Percentiles rank a stretch among this genome's conserved stretches.
These are phyloP conservation scores for Eucalyptus tenuipes DNA, from an alignment of 345 rosid species.

Conservation along the genomic window DNA sequence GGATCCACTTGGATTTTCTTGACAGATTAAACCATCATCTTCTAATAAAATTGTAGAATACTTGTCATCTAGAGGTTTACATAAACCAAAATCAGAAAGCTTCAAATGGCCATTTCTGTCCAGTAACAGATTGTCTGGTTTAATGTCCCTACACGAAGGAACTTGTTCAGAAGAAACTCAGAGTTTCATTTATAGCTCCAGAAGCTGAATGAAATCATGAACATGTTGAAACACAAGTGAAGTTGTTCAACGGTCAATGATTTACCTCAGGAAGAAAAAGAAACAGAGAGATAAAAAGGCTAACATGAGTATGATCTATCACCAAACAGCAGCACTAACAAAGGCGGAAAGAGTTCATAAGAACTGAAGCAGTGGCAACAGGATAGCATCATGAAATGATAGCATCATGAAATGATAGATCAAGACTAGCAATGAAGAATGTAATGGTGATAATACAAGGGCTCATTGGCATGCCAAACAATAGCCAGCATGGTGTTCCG, in stretches of 20 bases:
- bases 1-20: constrained; percentile 32
- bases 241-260: not conserved
- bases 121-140: constrained; percentile 92
- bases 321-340: not conserved
- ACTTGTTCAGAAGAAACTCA: not conserved
- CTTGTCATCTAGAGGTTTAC: constrained; percentile 92
- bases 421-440: not conserved
- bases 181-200: not conserved
- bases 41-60: constrained; percentile 74
- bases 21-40: constrained; percentile 48
- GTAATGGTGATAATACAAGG: not conserved
- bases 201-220: not conserved
- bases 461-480: not conserved
- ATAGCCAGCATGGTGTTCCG: not conserved
- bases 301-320: not conserved
- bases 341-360: not conserved
- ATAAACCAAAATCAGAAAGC: constrained; percentile 99
- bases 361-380: not conserved
- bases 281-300: not conserved
- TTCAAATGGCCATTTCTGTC: constrained; percentile 93
- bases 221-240: not conserved
- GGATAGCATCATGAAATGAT: not conserved
- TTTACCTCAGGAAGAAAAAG: not conserved
- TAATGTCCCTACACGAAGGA: constrained; percentile 70
- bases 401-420: not conserved